Evolutionary conservation across 1,284 basidiomycete genomes (phyloP), one percentile per base, ranked within the genome.

Genomic region (Leccinum huronense): DNA sequence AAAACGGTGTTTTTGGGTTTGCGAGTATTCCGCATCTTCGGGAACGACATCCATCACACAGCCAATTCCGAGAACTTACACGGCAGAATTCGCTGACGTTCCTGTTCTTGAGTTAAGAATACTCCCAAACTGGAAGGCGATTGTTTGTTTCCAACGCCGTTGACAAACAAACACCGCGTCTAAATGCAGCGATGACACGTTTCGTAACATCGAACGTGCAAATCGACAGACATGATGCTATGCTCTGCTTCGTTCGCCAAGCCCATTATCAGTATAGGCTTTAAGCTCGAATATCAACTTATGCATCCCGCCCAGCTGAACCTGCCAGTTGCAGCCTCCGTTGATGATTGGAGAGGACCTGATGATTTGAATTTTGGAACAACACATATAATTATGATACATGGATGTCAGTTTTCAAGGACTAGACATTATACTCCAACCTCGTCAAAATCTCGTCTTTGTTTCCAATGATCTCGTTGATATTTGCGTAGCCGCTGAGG

Each of bases 391-490:
- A 23, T 23, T n/a, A 53, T 53, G 7, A 16, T 55, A 27, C 53
- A 36, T 19, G 8, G 10, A 8, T 5, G 23, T 33, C 4, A 11
- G 6, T n/a, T 23, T 19, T 34, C 3, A 34, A 63, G 14, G 9
- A 40, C 45, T 66, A 72, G 45, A 71, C 5, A 31, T 62, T 72
- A 31, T 73, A 73, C 23, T 64, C 63, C 40, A 66, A 7, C 53
- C 19, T 67, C 10, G 13, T 56, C 60, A 74, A 62, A 13, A 77
- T 59, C 3, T 77, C 72, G n/a, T 83, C 79, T 45, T 72, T 78
- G 65, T 80, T 81, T 16, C 84, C 83, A 62, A 80, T 79, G 61
- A 87, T 76, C 30, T 86, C 83, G 31, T 70, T 75, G 58, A 88
- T 63, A 56, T 73, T 80, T 45, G 67, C 72, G 65, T 80, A 84